Conservation (phyloP, 306 rosid species). For the Rosa lucieae region DNA sequence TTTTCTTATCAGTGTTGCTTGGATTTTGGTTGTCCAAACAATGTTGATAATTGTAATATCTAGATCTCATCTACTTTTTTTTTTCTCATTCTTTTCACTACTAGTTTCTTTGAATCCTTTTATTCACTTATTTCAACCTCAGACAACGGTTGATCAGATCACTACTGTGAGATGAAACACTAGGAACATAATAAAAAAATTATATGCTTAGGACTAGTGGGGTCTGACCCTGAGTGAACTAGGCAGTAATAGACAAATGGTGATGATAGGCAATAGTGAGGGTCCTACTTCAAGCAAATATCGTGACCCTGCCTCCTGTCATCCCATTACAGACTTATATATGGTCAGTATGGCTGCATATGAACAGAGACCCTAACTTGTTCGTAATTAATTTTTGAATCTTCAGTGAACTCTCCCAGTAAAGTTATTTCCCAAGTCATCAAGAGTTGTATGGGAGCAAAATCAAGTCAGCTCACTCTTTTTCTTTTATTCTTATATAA, state of each 20-base stretch:
- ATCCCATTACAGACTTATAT: background rate
- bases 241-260: background rate
- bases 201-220: constrained; percentile 1
- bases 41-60: background rate
- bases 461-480: background rate
- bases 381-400: background rate
- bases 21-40: background rate
- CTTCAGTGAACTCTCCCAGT: background rate
- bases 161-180: background rate
- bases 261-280: background rate
- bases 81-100: background rate
- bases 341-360: background rate
- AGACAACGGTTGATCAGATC: background rate
- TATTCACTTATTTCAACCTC: background rate
- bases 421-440: background rate
- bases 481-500: background rate
- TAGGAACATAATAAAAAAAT: background rate
- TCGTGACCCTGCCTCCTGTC: background rate
- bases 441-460: background rate
- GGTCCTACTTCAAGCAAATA: background rate
- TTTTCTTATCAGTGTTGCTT: background rate
- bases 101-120: background rate
- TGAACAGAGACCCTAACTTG: background rate
- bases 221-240: background rate
- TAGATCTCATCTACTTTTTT: too few relatives aligned